Evolutionary conservation across 176 grass and related monocot species (phyloP), one percentile per base, ranked within the genome.

Genomic region (Eleusine indica): DNA sequence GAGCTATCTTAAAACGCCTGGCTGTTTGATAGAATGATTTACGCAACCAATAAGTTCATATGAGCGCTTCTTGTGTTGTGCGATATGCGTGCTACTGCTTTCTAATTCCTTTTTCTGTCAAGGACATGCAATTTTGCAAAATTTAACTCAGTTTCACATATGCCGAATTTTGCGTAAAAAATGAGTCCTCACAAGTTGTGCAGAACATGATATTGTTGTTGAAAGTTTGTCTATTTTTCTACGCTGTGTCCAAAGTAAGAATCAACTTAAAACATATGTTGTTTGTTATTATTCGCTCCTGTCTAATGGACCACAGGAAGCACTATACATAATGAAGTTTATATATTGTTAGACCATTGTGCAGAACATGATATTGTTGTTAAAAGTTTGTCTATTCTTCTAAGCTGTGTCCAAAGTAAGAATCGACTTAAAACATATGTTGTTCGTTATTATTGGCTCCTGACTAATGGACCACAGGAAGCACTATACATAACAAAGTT

Each of bases 391-490:
- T 71, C 41, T 39, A 17, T 28, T 74, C n/a, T 42, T 42, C 25
- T 68, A 10, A 6, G 25, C 21, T 52, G 15, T 67, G 14, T 73
- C 3, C 29, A 18, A 64, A 17, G 2, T 70, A 85, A 61, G 64
- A 78, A 65, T 66, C 16, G 3, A 0, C 35, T 7, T 56, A 53
- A 25, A 53, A 17, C 51, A 61, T 25, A 10, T 28, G 8, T 28
- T 25, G 1, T 62, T 25, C 0, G 8, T 16, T 29, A 48, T 63
- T 9, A 47, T 48, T 79, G 48, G 18, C 30, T 75, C 78, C 51
- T 84, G 10, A 74, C 9, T 80, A 58, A 35, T 75, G 52, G 41
- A 75, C 15, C 79, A 76, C 42, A 63, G 22, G 6, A 87, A 70
- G 77, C 3, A 19, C 19, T 64, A 63, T 67, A 56, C 30, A 49